Evolutionary conservation across 495 filamentous ascomycete genomes (phyloP).

Genomic region (Penicillium paradoxum): DNA sequence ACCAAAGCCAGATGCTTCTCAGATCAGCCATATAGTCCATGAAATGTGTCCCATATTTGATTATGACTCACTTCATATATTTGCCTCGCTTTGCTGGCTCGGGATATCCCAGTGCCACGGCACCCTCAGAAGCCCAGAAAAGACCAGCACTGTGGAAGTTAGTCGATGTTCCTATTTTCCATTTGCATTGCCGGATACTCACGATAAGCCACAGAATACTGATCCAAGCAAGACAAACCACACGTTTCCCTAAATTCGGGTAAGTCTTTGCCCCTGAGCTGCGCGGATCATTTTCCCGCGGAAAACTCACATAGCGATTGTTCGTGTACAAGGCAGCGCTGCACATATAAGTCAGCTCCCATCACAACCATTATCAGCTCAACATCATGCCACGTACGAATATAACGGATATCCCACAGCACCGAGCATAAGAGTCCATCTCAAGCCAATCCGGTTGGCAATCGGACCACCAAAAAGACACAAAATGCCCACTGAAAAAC

Average conservation of each 20-base stretch:
- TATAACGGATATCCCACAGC: slow-evolving; percentile 41
- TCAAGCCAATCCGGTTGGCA: slow-evolving; percentile 55
- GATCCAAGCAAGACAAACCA: slow-evolving; percentile 63
- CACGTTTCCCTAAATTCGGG: slow-evolving; percentile 39
- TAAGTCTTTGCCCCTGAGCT: slow-evolving; percentile 1
- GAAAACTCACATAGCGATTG: slow-evolving; percentile 46
- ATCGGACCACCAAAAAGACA: slow-evolving; percentile 51
- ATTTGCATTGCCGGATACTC: slow-evolving; percentile 5
- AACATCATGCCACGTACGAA: slow-evolving; percentile 18
- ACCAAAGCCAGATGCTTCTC: slow-evolving; percentile 54
- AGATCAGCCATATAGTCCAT: neutral
- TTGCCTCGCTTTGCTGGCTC: slow-evolving; percentile 54
- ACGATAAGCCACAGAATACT: slow-evolving; percentile 57
- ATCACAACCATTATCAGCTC: neutral
- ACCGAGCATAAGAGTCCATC: slow-evolving; percentile 56
- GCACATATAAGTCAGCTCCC: slow-evolving; percentile 25
- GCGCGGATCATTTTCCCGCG: neutral
- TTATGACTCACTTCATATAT: slow-evolving; percentile 37
- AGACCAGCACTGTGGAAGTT: slow-evolving; percentile 43
- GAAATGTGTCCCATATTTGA: neutral
- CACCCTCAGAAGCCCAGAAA: slow-evolving; percentile 62
- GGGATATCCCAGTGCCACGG: slow-evolving; percentile 59
- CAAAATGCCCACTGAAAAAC: slow-evolving; percentile 49
- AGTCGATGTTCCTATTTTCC: neutral
- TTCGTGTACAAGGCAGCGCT: slow-evolving; percentile 60